Conservation (phyloP, 305 asterid species). For the Solanum hybrid region DNA sequence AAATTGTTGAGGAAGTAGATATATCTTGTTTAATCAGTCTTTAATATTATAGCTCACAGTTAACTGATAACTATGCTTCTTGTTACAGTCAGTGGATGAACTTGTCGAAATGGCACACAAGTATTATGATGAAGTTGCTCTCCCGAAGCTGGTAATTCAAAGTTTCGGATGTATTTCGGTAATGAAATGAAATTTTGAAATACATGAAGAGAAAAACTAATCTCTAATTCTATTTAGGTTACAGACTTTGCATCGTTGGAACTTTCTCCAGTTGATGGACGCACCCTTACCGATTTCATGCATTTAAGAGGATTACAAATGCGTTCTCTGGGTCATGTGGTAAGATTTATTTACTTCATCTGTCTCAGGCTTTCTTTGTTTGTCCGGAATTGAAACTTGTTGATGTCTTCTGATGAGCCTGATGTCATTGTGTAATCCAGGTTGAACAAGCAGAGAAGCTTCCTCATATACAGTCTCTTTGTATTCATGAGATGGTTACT, state of each 20-base stretch:
- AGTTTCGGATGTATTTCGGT: neutral
- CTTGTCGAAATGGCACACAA: constrained; percentile 75
- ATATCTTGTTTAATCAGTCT: neutral
- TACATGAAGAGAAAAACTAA: neutral
- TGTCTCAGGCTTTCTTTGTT: constrained; percentile 3
- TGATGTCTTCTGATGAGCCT: neutral
- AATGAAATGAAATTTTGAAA: neutral
- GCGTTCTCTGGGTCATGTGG: constrained; percentile 97
- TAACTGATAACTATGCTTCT: constrained; percentile 5
- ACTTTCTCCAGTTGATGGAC: constrained; percentile 99
- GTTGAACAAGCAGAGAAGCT: constrained; percentile 95
- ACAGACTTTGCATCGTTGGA: constrained; percentile 98
- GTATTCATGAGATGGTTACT: constrained; percentile 98
- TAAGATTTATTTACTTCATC: constrained; percentile 28
- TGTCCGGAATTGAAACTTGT: neutral
- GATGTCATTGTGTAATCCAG: constrained; percentile 37
- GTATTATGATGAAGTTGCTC: constrained; percentile 85
- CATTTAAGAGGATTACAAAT: constrained; percentile 94
- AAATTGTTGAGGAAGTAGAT: neutral
- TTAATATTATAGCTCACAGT: neutral
- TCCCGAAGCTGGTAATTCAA: constrained; percentile 85
- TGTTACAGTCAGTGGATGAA: constrained; percentile 76
- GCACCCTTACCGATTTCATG: constrained; percentile 97
- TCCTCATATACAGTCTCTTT: constrained; percentile 96
- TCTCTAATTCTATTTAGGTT: constrained; percentile 39